Evolutionary conservation across 1,139 yeast species (phyloP), one percentile per base, ranked within the genome.

Genomic region (Geotrichum carabidarum): DNA sequence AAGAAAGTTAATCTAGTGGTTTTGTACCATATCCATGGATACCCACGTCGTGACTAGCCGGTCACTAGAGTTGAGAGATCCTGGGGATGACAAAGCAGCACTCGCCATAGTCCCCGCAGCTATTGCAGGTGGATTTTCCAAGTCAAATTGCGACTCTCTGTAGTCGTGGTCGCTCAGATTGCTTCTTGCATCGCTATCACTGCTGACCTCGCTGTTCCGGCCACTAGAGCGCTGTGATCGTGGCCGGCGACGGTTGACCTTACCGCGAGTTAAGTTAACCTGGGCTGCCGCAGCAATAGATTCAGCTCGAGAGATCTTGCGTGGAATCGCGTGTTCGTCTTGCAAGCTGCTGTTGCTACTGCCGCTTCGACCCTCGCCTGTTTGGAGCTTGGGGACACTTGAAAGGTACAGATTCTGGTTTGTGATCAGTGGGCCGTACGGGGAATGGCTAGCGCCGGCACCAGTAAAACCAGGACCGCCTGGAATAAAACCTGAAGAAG

Each of bases 241-340:
- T 18, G 40, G 50, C 7, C 56, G 53, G 8, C 56, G 53, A 8
- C 56, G 47, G 40, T 53, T 53, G 14, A 9, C 41, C 18, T 35
- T 45, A 12, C 56, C 56, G 14, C 56, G 48, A 8, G 51, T 32
- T 17, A 53, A 43, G 15, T 40, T 52, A 14, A 53, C 46, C 3
- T 36, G 37, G 12, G 55, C 55, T 1, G 48, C 42, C 9, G 48
- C 49, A 14, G 49, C 53, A 36, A 49, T 41, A 3, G 52, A 42
- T 15, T 49, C 47, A 2, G 52, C 46, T 2, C 48, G 27, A 6
- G 55, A 46, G 15, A 48, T 41, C 15, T 53, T 50, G 8, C 55
- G 48, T 2, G 55, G 55, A 14, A 51, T 37, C 7, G 12, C 30
- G 34, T 17, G 7, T 8, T 40, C 43, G 8, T 40, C 27, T 8